A percentile compares a stretch with the other conserved stretches of the same genome.
These are phyloP conservation scores for Fulvia fulva DNA, from an alignment of 2,329 filamentous ascomycete species.

Conservation along the genomic window DNA sequence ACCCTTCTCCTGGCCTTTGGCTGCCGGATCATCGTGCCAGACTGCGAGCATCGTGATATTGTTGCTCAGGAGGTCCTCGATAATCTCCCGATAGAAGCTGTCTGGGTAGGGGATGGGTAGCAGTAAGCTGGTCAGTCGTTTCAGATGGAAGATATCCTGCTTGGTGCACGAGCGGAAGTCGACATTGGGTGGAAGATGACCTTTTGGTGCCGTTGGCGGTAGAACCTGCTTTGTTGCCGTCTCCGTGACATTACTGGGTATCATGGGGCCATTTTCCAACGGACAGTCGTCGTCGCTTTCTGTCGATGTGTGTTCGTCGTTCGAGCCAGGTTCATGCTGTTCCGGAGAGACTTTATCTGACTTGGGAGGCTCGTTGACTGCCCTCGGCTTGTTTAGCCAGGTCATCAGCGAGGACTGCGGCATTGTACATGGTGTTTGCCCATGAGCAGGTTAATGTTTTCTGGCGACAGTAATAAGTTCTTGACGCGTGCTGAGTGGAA, in stretches of 20 bases:
- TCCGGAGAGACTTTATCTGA: neutral
- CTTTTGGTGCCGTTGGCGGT: neutral
- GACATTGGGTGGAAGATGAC: conserved; percentile 46
- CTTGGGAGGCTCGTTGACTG: conserved; percentile 27
- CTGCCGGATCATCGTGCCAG: conserved; percentile 48
- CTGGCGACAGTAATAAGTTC: neutral
- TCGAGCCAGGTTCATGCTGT: neutral
- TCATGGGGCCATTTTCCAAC: neutral
- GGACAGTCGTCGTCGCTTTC: neutral
- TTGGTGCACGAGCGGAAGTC: conserved; percentile 51
- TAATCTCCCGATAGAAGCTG: conserved; percentile 58
- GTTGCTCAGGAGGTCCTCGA: conserved; percentile 51
- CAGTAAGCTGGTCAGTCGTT: conserved; percentile 54
- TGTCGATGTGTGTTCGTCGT: neutral
- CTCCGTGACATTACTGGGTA: neutral
- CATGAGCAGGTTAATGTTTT: neutral
- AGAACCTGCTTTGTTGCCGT: neutral
- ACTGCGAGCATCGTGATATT: conserved; percentile 57
- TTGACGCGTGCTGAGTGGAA: conserved; percentile 1
- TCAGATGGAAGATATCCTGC: conserved; percentile 53
- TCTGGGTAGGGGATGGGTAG: conserved; percentile 60
- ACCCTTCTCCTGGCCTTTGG: conserved; percentile 26
- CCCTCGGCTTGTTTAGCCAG: conserved; percentile 46
- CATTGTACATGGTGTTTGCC: conserved; percentile 28
- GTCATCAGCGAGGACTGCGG: conserved; percentile 45